Percentiles rank a stretch among this genome's conserved stretches.
Evolutionary conservation across 2,329 filamentous ascomycete genomes (phyloP).

Genomic region (Penicillium sp.): DNA sequence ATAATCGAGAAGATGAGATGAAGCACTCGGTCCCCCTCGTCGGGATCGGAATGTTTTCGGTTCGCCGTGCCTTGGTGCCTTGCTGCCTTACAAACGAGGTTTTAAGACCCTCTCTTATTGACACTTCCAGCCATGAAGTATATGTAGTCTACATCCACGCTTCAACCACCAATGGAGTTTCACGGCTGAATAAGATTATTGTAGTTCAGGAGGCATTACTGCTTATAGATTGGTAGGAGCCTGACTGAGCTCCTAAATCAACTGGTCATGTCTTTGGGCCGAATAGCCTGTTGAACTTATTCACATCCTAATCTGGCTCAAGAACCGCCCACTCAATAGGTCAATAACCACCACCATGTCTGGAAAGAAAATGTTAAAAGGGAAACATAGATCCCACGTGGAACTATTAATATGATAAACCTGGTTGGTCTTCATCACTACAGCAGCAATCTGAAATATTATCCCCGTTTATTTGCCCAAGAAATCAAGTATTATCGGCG

Average conservation of each 20-base stretch:
- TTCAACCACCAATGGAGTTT: not conserved
- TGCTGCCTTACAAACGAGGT: not conserved
- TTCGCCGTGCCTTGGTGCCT: not conserved
- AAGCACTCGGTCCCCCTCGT: constrained; percentile 4
- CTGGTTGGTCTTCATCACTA: not conserved
- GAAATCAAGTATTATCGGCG: not conserved
- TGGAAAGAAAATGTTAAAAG: constrained; percentile 10
- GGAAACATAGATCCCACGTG: constrained; percentile 11
- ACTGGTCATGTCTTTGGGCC: not conserved
- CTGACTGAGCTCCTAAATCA: not conserved
- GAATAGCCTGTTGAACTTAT: constrained; percentile 14
- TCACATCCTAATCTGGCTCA: constrained; percentile 17
- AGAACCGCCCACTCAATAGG: constrained; percentile 3
- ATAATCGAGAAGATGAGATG: not conserved
- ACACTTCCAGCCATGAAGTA: not conserved
- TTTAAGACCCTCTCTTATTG: not conserved
- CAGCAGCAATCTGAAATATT: not conserved
- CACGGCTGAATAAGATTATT: not conserved
- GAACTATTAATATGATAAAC: not conserved
- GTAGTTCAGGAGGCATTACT: not conserved
- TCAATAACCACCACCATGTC: constrained; percentile 1
- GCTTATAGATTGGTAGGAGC: not conserved
- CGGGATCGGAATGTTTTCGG: constrained; percentile 8
- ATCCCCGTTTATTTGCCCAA: not conserved
- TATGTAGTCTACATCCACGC: not conserved